These are phyloP conservation scores for Prasinococcaceae sp. DNA, from an alignment of 139 green algal genomes.

Conservation along the genomic window DNA sequence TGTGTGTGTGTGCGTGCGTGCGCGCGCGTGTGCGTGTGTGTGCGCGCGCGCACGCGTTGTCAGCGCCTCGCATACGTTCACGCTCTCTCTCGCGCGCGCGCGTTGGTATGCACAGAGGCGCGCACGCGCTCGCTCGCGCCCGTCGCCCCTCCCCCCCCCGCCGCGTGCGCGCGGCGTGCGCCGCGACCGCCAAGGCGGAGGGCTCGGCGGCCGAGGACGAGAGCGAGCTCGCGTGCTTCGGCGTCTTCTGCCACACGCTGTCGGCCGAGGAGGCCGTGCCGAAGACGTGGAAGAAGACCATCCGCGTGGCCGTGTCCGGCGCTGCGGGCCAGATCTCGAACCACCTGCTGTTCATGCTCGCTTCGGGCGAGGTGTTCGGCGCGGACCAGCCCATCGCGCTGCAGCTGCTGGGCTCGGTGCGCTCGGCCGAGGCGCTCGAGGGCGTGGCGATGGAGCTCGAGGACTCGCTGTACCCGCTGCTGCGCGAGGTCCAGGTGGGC, in stretches of 20 bases:
- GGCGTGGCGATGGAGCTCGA: conserved; percentile 91
- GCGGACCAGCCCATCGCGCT: conserved; percentile 70
- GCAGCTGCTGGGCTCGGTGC: conserved; percentile 61
- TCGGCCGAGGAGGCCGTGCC: conserved; percentile 9
- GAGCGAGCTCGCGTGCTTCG: no score
- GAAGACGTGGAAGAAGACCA: conserved; percentile 22
- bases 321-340: conserved; percentile 80
- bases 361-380: conserved; percentile 44
- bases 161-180: no score
- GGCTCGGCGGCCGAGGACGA: no score
- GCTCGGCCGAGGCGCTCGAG: conserved; percentile 63
- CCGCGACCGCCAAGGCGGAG: no score
- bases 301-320: conserved; percentile 53
- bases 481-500: conserved; percentile 64
- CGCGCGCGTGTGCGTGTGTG: no score
- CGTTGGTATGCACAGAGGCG: no score
- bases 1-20: no score
- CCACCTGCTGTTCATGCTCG: conserved; percentile 81
- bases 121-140: no score
- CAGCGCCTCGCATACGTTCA: no score
- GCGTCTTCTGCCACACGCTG: conserved; percentile 14
- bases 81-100: no score
- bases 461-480: conserved; percentile 80
- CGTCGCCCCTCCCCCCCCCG: no score
- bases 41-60: no score